Evolutionary conservation across 495 filamentous ascomycete genomes (phyloP).

Genomic region (Hypoxylon lienhwacheense): DNA sequence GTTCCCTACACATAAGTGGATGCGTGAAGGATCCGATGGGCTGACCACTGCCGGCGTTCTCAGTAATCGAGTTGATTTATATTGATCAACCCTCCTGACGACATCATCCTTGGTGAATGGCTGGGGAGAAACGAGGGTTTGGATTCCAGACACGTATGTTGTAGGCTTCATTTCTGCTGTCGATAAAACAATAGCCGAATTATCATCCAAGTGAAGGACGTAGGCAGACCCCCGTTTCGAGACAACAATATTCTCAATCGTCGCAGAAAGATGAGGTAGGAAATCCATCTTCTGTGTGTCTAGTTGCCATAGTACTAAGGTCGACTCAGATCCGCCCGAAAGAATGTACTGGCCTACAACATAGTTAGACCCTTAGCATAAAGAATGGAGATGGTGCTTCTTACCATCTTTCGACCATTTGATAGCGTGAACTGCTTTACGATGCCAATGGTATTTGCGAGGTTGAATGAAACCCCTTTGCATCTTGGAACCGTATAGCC

Average conservation of each 20-base stretch:
- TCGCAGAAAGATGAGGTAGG: slow-evolving; percentile 83
- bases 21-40: slow-evolving; percentile 44
- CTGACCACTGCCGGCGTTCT: slow-evolving; percentile 43
- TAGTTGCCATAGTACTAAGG: slow-evolving; percentile 93
- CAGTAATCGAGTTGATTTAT: slow-evolving; percentile 18
- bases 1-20: slow-evolving; percentile 52
- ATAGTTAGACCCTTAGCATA: slow-evolving; percentile 19
- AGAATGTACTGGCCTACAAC: slow-evolving; percentile 87
- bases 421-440: slow-evolving; percentile 73
- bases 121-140: slow-evolving; percentile 56
- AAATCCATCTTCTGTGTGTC: slow-evolving; percentile 78
- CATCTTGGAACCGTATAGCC: slow-evolving; percentile 23
- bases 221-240: slow-evolving; percentile 80
- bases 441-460: slow-evolving; percentile 87
- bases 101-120: slow-evolving; percentile 46
- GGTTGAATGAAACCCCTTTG: slow-evolving; percentile 48
- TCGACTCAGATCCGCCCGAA: slow-evolving; percentile 87
- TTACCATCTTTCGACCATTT: slow-evolving; percentile 91
- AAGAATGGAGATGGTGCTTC: slow-evolving; percentile 19
- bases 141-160: slow-evolving; percentile 79
- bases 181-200: slow-evolving; percentile 83
- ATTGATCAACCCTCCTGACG: slow-evolving; percentile 41
- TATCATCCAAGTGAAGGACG: slow-evolving; percentile 82
- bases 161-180: slow-evolving; percentile 82
- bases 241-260: slow-evolving; percentile 79